Base-by-base conservation (phyloP, 805 yeast species). In the Yamadazyma takamatsuzukensis region DNA sequence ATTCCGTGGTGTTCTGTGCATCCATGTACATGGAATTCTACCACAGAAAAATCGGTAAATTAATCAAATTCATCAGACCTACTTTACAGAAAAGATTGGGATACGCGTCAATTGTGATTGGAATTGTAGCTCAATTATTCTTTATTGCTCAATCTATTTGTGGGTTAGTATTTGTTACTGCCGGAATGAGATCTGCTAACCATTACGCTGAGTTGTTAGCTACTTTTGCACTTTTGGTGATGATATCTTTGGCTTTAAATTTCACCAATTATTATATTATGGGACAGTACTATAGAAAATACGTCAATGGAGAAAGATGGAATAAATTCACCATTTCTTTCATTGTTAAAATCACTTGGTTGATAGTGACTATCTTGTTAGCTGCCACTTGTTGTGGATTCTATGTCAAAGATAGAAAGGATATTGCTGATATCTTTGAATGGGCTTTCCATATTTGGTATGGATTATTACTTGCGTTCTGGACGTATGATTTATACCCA, bases 401-500 rank as follows among this genome's bases (percentile, higher is more conserved):
- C 34, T 51, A 49, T 31, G 53, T 45, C n/a, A 40, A 30, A 22
- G 41, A 33, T 10, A 33, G 45, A 21, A 33, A 40, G 27, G 40
- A 36, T 16, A 37, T 44, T 15, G 44, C 53, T n/a, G 42, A 47
- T 13, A 28, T 48, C 6, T 40, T 53, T 22, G 58, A 53, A 30
- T 53, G 58, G 58, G 30, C 36, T n/a, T 49, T 53, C 47, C 56
- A 53, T 35, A 44, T 51, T 32, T 51, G 54, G 54, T 53, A 53
- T 34, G 54, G 55, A 4, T 37, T 49, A 15, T 40, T 53, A 21
- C 32, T 51, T 35, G 54, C 50, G 5, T 53, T 53, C 37, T 53
- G 56, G 55, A 49, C 56, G 18, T 53, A 51, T 30, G 58, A 51
- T 32, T 45, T 53, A 28, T 49, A 51, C 37, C 58, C 58, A 35